Conservation (phyloP, 1,284 basidiomycete species). For the Sanghuangporus baumii region DNA sequence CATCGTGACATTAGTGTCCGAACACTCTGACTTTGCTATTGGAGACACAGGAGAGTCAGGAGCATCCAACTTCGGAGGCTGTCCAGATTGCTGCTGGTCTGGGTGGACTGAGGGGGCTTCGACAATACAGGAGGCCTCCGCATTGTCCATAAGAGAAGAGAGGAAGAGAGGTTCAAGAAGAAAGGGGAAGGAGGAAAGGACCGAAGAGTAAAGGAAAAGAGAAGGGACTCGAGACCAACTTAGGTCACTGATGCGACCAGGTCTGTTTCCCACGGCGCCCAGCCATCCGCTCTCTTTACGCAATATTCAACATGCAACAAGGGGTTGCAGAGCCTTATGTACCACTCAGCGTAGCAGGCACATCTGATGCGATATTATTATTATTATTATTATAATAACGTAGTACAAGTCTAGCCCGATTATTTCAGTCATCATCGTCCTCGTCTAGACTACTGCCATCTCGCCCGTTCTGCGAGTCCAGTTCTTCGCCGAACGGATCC, state of each 20-base stretch:
- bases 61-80: neutral
- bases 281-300: neutral
- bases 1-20: constrained; percentile 9
- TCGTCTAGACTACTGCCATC: constrained; percentile 16
- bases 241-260: neutral
- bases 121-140: neutral
- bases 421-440: constrained; percentile 13
- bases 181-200: neutral
- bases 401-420: neutral
- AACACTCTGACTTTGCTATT: neutral
- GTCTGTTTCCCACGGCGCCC: neutral
- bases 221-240: no score
- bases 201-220: no score
- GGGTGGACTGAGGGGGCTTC: neutral
- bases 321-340: no score
- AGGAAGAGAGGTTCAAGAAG: neutral
- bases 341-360: neutral
- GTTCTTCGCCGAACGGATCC: constrained; percentile 64
- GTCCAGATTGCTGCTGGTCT: neutral
- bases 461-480: constrained; percentile 30
- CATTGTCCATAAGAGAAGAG: constrained; percentile 4
- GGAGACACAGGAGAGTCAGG: neutral
- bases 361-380: neutral
- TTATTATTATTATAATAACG: neutral
- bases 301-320: neutral